Evolutionary conservation across 257 asterid species (phyloP).

Genomic region (Primulina tabacum): DNA sequence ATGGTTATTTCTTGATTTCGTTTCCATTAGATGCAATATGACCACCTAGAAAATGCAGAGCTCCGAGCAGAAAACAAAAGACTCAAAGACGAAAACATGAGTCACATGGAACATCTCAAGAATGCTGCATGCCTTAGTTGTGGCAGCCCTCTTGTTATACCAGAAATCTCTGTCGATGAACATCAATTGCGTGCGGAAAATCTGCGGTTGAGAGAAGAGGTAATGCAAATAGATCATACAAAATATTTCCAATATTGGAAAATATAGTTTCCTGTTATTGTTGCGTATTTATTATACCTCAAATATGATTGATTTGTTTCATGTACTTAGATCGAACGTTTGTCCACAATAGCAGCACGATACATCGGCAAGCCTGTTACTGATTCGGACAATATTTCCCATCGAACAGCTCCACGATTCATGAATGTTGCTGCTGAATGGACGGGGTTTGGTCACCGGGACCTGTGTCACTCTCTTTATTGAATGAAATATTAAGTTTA

Average conservation of each 20-base stretch:
- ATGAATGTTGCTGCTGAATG: neutral
- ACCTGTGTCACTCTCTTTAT: no score
- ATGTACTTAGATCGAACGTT: constrained; percentile 28
- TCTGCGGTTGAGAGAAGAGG: constrained; percentile 42
- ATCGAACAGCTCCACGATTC: neutral
- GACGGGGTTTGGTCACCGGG: neutral
- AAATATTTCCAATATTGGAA: neutral
- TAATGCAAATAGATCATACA: constrained; percentile 5
- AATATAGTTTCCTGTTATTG: no score
- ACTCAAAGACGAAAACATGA: constrained; percentile 37
- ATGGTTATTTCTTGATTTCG: neutral
- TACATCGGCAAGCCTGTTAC: constrained; percentile 33
- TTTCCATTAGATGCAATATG: constrained; percentile 31
- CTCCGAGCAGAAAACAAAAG: constrained; percentile 35
- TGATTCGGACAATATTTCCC: neutral
- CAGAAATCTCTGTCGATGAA: constrained; percentile 41
- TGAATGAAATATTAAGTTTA: neutral
- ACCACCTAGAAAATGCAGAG: constrained; percentile 27
- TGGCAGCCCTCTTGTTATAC: constrained; percentile 33
- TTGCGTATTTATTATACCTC: no score
- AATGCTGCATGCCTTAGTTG: constrained; percentile 41
- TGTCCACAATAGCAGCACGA: constrained; percentile 25
- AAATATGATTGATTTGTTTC: neutral
- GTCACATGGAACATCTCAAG: constrained; percentile 33
- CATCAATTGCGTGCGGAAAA: constrained; percentile 37